A percentile compares a stretch with the other conserved stretches of the same genome.
Conservation (phyloP, 2,329 filamentous ascomycete genomes). For the Albophoma yamanashiensis region DNA sequence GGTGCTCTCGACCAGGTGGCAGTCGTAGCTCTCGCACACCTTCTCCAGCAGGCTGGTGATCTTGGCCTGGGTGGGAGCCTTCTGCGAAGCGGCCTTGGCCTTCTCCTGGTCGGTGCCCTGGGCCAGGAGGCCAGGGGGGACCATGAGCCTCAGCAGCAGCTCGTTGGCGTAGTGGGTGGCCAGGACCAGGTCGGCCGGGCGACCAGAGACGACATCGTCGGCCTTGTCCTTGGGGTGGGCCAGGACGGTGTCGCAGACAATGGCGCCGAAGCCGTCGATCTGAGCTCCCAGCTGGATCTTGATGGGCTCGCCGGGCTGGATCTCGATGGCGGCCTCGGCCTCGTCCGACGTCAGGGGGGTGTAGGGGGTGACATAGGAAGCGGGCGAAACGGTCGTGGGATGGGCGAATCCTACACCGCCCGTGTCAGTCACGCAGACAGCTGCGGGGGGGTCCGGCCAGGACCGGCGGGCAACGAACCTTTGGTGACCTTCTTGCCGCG, state of each 20-base stretch:
- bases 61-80: constrained; percentile 73
- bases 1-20: constrained; percentile 92
- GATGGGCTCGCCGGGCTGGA: constrained; percentile 78
- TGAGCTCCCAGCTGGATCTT: constrained; percentile 99
- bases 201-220: constrained; percentile 57
- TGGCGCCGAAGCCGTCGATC: constrained; percentile 93
- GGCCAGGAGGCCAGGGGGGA: constrained; percentile 79
- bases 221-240: constrained; percentile 52
- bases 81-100: constrained; percentile 75
- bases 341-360: constrained; percentile 82
- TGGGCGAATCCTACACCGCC: constrained; percentile 63
- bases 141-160: constrained; percentile 79
- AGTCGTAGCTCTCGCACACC: constrained; percentile 81
- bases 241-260: constrained; percentile 87
- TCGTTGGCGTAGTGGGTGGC: constrained; percentile 95
- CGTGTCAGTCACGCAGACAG: not conserved
- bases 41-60: constrained; percentile 86
- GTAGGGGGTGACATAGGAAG: constrained; percentile 91
- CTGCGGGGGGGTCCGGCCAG: not conserved
- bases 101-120: constrained; percentile 88
- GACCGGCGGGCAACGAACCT: constrained; percentile 41
- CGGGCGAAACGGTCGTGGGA: constrained; percentile 90
- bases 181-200: constrained; percentile 76
- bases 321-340: constrained; percentile 66
- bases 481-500: constrained; percentile 96